These are phyloP conservation scores for Pythium volutum DNA, from an alignment of 352 stramenopile species.

Conservation along the genomic window DNA sequence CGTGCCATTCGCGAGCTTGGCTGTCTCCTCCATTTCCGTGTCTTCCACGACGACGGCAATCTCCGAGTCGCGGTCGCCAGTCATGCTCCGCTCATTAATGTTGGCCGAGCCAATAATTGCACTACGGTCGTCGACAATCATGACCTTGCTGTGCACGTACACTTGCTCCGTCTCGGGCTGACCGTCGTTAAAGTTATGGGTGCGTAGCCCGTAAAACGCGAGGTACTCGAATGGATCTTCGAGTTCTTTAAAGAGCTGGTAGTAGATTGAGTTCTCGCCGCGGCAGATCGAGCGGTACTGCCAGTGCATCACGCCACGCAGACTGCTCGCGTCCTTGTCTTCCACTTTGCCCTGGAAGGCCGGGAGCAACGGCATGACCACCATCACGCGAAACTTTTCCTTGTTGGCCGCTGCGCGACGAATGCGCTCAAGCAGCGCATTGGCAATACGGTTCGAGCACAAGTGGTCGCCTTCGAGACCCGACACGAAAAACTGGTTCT, in stretches of 20 bases:
- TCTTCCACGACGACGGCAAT: slow-evolving; percentile 86
- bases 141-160: slow-evolving; percentile 91
- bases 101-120: slow-evolving; percentile 93
- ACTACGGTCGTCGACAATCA: slow-evolving; percentile 89
- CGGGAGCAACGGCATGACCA: slow-evolving; percentile 82
- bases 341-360: slow-evolving; percentile 83
- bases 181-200: slow-evolving; percentile 39
- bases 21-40: slow-evolving; percentile 67
- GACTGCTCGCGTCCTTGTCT: slow-evolving; percentile 76
- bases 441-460: slow-evolving; percentile 71
- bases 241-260: slow-evolving; percentile 71
- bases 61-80: slow-evolving; percentile 87
- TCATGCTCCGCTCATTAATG: slow-evolving; percentile 95
- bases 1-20: slow-evolving; percentile 55
- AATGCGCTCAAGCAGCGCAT: slow-evolving; percentile 76
- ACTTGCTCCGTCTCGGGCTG: slow-evolving; percentile 80
- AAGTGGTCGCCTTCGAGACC: slow-evolving; percentile 49
- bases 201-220: slow-evolving; percentile 80
- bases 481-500: slow-evolving; percentile 93
- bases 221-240: slow-evolving; percentile 88
- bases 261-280: slow-evolving; percentile 79
- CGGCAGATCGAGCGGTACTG: slow-evolving; percentile 87
- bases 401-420: slow-evolving; percentile 61
- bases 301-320: slow-evolving; percentile 90
- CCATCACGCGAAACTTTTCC: slow-evolving; percentile 78